Base-by-base conservation (phyloP, 805 yeast genomes). In the Priceomyces haplophilus region DNA sequence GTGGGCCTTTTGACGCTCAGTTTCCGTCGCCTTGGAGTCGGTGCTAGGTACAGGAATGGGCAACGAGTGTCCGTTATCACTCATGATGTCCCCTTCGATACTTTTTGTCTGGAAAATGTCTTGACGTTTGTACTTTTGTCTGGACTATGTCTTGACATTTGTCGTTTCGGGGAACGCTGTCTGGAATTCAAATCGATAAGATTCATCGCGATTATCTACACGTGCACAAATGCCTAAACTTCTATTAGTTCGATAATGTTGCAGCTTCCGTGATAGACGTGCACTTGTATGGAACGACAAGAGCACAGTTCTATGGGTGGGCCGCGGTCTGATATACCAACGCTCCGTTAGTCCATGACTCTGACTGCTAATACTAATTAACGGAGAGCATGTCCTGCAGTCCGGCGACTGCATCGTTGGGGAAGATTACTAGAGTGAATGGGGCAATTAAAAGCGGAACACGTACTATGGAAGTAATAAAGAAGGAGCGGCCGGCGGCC, bases 331-430 rank as follows among this genome's bases (percentile, higher is more conserved):
- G 49, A 50, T 75, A 48, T 75, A 38, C 78, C 80, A 75, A 74
- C 75, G 79, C 80, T 75, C 80, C 80, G 80, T 75, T 75, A 75
- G 74, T 73, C 72, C 79, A 49, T 17, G 49, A 53, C 48, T 55
- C 59, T 67, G 58, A 37, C 29, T 40, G 29, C 24, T 43, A 38
- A 35, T 42, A 38, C 19, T 29, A 31, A 31, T 29, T 38, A 46
- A 23, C 37, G 29, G 61, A 59, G 57, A 42, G 52, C 54, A 59
- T 55, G 77, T 68, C 72, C 80, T 75, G 80, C 79, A 71, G 62
- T 58, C 78, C 79, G 45, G 52, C 66, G 78, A 60, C 61, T 69
- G 78, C 80, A 73, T 65, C 79, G 72, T 69, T 74, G 80, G 78
- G 15, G n/a, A 27, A n/a, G 31, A 5, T 27, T 27, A 27, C 31